Base-by-base conservation (phyloP, 345 rosid genomes). In the Garcia nutans region DNA sequence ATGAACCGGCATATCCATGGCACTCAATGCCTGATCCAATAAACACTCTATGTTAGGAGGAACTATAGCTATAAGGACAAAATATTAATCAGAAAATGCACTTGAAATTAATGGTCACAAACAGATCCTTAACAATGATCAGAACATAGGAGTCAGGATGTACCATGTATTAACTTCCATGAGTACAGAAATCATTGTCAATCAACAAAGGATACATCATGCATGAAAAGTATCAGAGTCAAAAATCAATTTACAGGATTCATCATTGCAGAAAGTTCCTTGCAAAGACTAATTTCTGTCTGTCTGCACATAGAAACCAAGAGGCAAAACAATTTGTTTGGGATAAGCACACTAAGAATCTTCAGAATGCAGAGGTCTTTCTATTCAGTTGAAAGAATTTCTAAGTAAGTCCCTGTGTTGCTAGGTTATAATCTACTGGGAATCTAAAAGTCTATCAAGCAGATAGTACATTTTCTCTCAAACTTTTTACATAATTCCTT, bases 1-100 rank as follows among this genome's bases (percentile, higher is more conserved):
- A 68, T 77, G 71, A 76, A 54, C 72, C 55, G 82, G 85, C 84
- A 76, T 77, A 76, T 87, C 79, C 6, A 73, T 71, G 49, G 86
- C 85, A 83, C 83, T 90, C 47, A 96, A 81, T 79, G 92, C 97
- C 99, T 96, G 86, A 57, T 81, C 28, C 74, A 83, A 74, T 68
- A 65, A 84, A 52, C 72, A 69, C 37, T 73, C 78, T 26, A 76
- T 31, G 44, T 65, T 49, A 77, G 28, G 10, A 58, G 20, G 26
- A 59, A 74, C 57, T 22, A 54, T 54, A 54, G 70, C 50, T 23
- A 22, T 22, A n/a, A 42, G 59, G 56, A 17, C 24, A 66, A 52
- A 55, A 50, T 12, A 64, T 37, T 52, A 77, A 58, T 31, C 20
- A 61, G 47, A 50, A 58, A 50, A 19, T 31, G 42, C 42, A 71